These are phyloP conservation scores for Coemansia sp. DNA, from an alignment of 192 early-diverging fungal species.

Conservation along the genomic window DNA sequence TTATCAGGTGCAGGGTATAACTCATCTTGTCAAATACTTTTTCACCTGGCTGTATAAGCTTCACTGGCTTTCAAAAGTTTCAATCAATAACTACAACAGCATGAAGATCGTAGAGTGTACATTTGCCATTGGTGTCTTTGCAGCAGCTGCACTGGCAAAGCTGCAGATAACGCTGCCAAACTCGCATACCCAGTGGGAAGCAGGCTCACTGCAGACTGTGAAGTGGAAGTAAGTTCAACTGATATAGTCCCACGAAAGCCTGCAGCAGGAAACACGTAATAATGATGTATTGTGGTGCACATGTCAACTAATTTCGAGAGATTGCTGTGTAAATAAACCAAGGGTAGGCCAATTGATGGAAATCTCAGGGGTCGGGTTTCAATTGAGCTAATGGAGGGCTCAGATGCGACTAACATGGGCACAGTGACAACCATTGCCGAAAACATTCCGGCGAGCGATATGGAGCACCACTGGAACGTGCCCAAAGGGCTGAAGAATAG, in stretches of 20 bases:
- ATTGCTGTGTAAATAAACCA: neutral
- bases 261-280: neutral
- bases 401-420: slow-evolving; percentile 36
- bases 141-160: slow-evolving; percentile 30
- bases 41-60: no score
- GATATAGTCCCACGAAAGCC: neutral
- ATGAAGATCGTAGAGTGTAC: slow-evolving; percentile 8
- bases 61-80: no score
- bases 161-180: slow-evolving; percentile 51
- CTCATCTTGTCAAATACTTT: no score
- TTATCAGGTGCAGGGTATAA: no score
- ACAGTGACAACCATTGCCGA: slow-evolving; percentile 50
- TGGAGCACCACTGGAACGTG: slow-evolving; percentile 41
- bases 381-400: slow-evolving; percentile 54
- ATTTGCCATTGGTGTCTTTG: slow-evolving; percentile 20
- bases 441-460: slow-evolving; percentile 34
- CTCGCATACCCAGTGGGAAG: slow-evolving; percentile 48
- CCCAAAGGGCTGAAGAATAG: slow-evolving; percentile 43
- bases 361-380: slow-evolving; percentile 37
- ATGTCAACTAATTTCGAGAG: neutral
- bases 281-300: neutral
- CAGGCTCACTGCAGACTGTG: slow-evolving; percentile 33
- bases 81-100: neutral
- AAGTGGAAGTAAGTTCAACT: slow-evolving; percentile 46
- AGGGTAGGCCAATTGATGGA: slow-evolving; percentile 28